These are phyloP conservation scores for Solioccasus polychromus DNA, from an alignment of 768 basidiomycete species.

Conservation along the genomic window DNA sequence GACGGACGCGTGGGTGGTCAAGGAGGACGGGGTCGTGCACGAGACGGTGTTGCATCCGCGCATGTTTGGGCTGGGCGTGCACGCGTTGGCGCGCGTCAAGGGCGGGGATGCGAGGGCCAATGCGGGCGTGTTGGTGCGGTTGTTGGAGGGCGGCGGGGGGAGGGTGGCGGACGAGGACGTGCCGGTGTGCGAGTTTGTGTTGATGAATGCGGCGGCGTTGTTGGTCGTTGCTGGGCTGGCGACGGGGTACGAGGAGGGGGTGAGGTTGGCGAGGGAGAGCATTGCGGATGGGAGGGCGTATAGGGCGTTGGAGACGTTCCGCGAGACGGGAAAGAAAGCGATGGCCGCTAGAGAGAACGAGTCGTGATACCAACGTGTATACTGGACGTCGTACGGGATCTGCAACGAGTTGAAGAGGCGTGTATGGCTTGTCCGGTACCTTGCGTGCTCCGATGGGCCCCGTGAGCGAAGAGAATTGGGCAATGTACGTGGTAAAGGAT, in stretches of 20 bases:
- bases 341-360: too few relatives aligned
- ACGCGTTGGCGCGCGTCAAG: constrained; percentile 67
- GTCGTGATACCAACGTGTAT: too few relatives aligned
- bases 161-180: constrained; percentile 54
- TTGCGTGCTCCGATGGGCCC: too few relatives aligned
- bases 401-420: too few relatives aligned
- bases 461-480: too few relatives aligned
- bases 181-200: constrained; percentile 80
- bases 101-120: constrained; percentile 81
- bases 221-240: constrained; percentile 83
- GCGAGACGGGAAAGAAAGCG: constrained; percentile 34
- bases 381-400: too few relatives aligned
- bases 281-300: constrained; percentile 57
- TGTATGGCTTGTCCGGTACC: too few relatives aligned
- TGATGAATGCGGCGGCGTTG: constrained; percentile 87
- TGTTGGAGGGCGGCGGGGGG: constrained; percentile 59
- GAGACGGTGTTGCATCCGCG: constrained; percentile 60
- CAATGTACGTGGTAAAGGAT: too few relatives aligned
- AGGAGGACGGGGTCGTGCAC: constrained; percentile 58
- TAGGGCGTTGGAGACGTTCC: constrained; percentile 52
- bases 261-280: constrained; percentile 60
- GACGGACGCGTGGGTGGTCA: constrained; percentile 80
- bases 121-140: constrained; percentile 61
- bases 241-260: constrained; percentile 65
- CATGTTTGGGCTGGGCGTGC: constrained; percentile 75